Percentiles rank a stretch among this genome's conserved stretches.
Conservation (phyloP, 179 eudicot species). For the Carnegiea gigantea region DNA sequence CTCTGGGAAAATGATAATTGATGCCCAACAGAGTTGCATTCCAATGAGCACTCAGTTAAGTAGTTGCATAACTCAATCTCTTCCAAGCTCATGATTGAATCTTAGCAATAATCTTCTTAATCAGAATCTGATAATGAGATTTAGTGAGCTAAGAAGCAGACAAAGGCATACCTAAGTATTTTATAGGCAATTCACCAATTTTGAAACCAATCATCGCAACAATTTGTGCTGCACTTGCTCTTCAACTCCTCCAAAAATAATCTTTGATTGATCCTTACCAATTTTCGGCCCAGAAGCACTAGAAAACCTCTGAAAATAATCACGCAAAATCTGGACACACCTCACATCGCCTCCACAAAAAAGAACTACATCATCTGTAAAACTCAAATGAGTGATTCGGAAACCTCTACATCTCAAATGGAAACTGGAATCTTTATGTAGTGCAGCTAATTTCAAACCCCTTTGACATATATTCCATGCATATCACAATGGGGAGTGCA, state of each 20-base stretch:
- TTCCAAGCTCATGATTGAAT: no score
- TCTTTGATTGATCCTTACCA: background rate
- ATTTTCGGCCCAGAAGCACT: background rate
- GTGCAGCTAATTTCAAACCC: background rate
- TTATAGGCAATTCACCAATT: no score
- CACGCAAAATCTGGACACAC: background rate
- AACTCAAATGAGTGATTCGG: background rate
- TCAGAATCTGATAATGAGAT: no score
- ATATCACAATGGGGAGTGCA: background rate
- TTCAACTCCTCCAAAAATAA: background rate
- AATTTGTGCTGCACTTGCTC: no score
- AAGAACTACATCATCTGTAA: background rate
- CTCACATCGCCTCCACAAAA: background rate
- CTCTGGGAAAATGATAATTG: no score
- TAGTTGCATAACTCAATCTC: no score
- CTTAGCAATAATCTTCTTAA: no score
- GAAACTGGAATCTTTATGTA: background rate
- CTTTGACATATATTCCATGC: background rate
- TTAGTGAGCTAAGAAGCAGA: no score
- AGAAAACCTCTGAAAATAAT: background rate
- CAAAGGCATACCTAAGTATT: no score
- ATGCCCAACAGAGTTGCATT: no score
- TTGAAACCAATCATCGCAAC: no score
- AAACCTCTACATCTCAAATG: background rate
- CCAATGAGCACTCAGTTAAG: no score